phyloP scores from a whole-genome alignment of 108 stramenopile species.

The Nitzschia sp. region DNA sequence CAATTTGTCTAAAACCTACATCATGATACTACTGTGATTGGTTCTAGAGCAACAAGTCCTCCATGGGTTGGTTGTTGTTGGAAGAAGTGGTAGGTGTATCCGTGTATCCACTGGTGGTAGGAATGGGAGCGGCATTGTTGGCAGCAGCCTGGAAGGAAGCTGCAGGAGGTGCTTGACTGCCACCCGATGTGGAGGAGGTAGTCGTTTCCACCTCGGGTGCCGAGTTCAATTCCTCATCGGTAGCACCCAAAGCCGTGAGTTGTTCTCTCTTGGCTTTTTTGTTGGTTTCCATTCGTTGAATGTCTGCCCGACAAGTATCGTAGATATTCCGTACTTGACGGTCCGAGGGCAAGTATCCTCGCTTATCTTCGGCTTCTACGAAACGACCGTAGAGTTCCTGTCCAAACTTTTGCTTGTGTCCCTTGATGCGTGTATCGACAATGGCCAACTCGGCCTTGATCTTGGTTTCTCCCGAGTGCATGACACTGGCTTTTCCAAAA shows the following conservation, averaged over 20 bases:
- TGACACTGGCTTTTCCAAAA: conserved; percentile 61
- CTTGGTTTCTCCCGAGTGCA: conserved; percentile 68
- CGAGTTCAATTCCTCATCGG: neutral
- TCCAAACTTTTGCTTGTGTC: conserved; percentile 78
- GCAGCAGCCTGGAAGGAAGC: neutral
- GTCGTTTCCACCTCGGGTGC: conserved; percentile 7
- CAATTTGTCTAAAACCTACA: neutral
- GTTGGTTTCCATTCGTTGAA: conserved; percentile 47
- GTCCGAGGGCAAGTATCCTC: conserved; percentile 77
- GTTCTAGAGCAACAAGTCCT: conserved; percentile 11
- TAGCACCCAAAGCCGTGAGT: conserved; percentile 23
- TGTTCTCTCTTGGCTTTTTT: conserved; percentile 30
- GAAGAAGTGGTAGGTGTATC: neutral
- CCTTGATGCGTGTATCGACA: conserved; percentile 57
- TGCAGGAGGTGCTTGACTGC: neutral
- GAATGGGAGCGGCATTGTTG: conserved; percentile 11
- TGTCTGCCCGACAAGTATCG: conserved; percentile 62
- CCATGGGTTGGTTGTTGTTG: conserved; percentile 3
- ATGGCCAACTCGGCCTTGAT: conserved; percentile 67
- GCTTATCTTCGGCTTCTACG: conserved; percentile 64
- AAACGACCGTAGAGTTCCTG: conserved; percentile 55
- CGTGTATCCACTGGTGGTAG: conserved; percentile 1
- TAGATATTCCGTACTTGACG: conserved; percentile 73
- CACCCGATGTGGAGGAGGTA: neutral
- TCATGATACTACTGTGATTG: neutral